Evolutionary conservation across 2,329 filamentous ascomycete genomes (phyloP), one percentile per base, ranked within the genome.

Genomic region (Claviceps monticola): DNA sequence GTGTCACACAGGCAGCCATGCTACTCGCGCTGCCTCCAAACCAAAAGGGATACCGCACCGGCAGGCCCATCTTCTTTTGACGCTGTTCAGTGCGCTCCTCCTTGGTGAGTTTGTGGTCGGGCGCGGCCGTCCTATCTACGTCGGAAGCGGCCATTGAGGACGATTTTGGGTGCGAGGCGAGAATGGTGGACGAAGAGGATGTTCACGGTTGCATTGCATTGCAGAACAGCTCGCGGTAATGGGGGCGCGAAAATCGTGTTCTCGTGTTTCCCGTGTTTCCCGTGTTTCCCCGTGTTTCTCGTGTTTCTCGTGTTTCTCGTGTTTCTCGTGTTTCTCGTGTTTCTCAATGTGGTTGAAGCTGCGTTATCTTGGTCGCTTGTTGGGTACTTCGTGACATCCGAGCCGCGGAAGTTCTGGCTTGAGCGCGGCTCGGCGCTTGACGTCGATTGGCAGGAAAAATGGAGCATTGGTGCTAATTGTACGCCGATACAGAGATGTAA

Each of bases 11-110:
- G 45, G 91, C 90, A 39, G 91, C 91, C 74, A 93, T 84, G 65
- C 88, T 94, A 64, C 87, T 93, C 49, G 91, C 89, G 65, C 88
- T 95, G 52, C 93, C 93, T 57, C 93, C 93, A 67, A 98, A 97
- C 93, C 91, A 97, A 69, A 91, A 91, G 9, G 86, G 86, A 70
- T 91, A 91, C 55, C 71, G 70, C 43, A 77, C 65, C 2, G 70
- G 57, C 36, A 59, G 64, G 56, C 45, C 51, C 42, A 64, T 62
- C 56, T 71, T 70, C 61, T 71, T 69, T 59, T 68, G 49, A 51
- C 53, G 53, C 51, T 55, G 53, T 51, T 55, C 53, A 11, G 46
- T 49, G 41, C 49, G 45, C 36, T 55, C 49, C 42, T 45, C 53
- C 45, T 53, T 54, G 47, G 51, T 53, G 48, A 46, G 53, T 41